Percentiles rank a stretch among this genome's conserved stretches.
These are phyloP conservation scores for Torulaspora microellipsoides DNA, from an alignment of 805 yeast species.

Conservation along the genomic window DNA sequence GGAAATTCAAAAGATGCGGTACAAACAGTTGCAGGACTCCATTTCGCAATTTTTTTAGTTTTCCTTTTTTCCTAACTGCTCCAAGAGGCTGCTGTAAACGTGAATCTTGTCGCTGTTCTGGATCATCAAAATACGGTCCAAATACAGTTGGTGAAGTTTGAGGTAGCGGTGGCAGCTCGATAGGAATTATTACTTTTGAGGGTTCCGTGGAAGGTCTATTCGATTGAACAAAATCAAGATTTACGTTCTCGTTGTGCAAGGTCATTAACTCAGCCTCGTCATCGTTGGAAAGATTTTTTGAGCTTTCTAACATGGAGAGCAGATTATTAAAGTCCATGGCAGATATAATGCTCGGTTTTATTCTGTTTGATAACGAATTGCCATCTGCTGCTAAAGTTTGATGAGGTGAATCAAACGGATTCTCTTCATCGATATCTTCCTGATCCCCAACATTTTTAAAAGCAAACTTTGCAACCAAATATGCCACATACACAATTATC, in stretches of 20 bases:
- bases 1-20: conserved; percentile 34
- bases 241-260: not conserved
- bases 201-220: conserved; percentile 23
- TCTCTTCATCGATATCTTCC: conserved; percentile 3
- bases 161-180: conserved; percentile 1
- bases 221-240: not conserved
- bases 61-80: conserved; percentile 1
- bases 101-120: conserved; percentile 10
- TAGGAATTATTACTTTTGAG: not conserved
- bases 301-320: conserved; percentile 25
- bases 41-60: conserved; percentile 2
- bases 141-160: conserved; percentile 26
- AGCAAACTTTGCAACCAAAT: conserved; percentile 18
- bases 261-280: conserved; percentile 11
- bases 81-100: not conserved
- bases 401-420: conserved; percentile 2
- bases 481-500: conserved; percentile 24
- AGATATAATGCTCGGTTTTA: conserved; percentile 30
- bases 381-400: conserved; percentile 4
- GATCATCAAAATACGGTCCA: conserved; percentile 24
- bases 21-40: conserved; percentile 19
- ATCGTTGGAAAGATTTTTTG: conserved; percentile 3
- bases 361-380: conserved; percentile 10
- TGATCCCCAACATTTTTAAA: conserved; percentile 4
- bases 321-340: conserved; percentile 31